Base-by-base conservation (phyloP, 805 yeast species). In the Lipomyces oligophaga region DNA sequence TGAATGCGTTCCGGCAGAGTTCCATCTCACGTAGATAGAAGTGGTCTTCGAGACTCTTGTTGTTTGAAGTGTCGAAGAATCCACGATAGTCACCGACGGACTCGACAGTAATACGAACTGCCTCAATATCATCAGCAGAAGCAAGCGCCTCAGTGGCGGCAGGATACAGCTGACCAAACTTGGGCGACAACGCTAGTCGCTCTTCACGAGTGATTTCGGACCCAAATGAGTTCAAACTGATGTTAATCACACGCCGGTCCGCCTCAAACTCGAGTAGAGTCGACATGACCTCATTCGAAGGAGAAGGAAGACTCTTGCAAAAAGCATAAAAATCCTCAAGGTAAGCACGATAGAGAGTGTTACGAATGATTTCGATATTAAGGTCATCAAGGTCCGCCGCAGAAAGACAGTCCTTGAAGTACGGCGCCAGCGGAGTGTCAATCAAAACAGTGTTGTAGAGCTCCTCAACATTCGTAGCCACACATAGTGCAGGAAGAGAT, bases 361-460 rank as follows among this genome's bases (percentile, higher is more conserved):
- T 94, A 69, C 97, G 80, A 51, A 93, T 80, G 60, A 93, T 83
- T 67, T 93, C 99, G 62, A 93, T 90, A 70, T 94, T 93, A 64
- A 90, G 73, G 66, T 93, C 99, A 61, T 89, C 96, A 64, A 93
- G 75, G 58, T 85, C 88, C 4, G 76, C 76, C 18, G 84, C 88
- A 11, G 85, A 74, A 49, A 93, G 74, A 65, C 96, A 86, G 63
- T 83, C 86, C 63, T 86, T 83, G 73, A 93, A 93, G 69, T 89
- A 93, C 33, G 96, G 95, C 1, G 98, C 97, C 63, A 93, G 76
- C 4, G 99, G 99, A 5, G 98, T 93, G 68, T 93, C 99, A 45
- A 93, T 83, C 49, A 93, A 73, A 11, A 93, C 98, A 1, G 94
- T 85, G 60, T 83, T 83, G 70, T 90, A 93, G 60, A 93, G 75